Conservation (phyloP, 2,329 filamentous ascomycete genomes). For the Diaporthe sp. region DNA sequence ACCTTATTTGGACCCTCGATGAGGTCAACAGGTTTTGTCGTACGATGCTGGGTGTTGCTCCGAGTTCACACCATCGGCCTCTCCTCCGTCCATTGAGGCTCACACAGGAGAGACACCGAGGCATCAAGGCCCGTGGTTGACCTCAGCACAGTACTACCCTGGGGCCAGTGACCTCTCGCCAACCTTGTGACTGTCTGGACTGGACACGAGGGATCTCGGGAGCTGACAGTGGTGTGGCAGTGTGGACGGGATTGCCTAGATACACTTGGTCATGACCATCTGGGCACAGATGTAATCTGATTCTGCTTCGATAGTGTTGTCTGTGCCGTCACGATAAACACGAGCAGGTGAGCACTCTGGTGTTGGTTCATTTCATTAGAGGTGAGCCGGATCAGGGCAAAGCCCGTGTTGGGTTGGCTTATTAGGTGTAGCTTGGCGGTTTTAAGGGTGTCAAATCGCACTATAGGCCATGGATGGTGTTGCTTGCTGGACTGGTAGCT, state of each 20-base stretch:
- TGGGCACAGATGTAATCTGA: neutral
- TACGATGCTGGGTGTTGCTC: slow-evolving; percentile 16
- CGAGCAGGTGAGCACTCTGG: neutral
- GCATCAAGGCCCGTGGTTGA: neutral
- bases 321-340: neutral
- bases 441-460: slow-evolving; percentile 13
- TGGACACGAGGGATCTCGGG: neutral
- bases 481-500: neutral
- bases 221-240: neutral
- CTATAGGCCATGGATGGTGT: slow-evolving; percentile 16
- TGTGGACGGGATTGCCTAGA: neutral
- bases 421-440: neutral
- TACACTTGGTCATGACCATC: neutral
- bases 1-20: slow-evolving; percentile 22
- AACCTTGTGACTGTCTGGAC: neutral
- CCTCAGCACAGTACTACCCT: neutral
- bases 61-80: slow-evolving; percentile 6
- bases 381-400: neutral
- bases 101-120: neutral
- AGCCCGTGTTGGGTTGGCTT: neutral
- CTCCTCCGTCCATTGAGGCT: neutral
- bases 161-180: neutral
- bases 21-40: slow-evolving; percentile 26
- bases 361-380: neutral
- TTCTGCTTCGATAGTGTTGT: neutral